phyloP scores from a whole-genome alignment of 2,329 filamentous ascomycete species.

The Hymenoscyphus occultus region DNA sequence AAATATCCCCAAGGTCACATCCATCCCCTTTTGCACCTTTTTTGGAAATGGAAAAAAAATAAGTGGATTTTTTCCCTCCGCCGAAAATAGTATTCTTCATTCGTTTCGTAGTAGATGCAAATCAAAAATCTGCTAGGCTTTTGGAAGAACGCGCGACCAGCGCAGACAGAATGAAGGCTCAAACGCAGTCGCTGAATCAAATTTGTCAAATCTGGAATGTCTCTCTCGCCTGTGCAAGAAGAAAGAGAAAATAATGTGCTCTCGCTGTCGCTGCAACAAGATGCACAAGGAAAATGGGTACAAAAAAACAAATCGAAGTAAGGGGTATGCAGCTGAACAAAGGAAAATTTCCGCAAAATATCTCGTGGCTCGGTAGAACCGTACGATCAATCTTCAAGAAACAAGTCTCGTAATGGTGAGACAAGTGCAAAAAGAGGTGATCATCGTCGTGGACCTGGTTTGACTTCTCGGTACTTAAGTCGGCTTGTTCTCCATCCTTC shows the following conservation, averaged over 20 bases:
- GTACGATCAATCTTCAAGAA: not conserved
- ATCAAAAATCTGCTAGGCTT: not conserved
- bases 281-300: slow-evolving; percentile 3
- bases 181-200: slow-evolving; percentile 3
- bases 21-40: not conserved
- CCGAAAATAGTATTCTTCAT: not conserved
- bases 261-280: slow-evolving; percentile 3
- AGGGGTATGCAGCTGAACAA: slow-evolving; percentile 16
- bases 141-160: slow-evolving; percentile 2
- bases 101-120: not conserved
- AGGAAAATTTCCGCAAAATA: slow-evolving; percentile 10
- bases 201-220: not conserved
- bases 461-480: slow-evolving; percentile 40
- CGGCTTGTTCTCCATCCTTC: slow-evolving; percentile 85
- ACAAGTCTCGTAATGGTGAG: slow-evolving; percentile 4
- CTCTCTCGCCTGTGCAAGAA: not conserved
- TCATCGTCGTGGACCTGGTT: slow-evolving; percentile 29
- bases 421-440: slow-evolving; percentile 13
- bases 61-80: not conserved
- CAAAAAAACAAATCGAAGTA: slow-evolving; percentile 11
- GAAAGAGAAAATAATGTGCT: slow-evolving; percentile 2
- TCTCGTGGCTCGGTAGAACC: slow-evolving; percentile 10
- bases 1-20: not conserved
- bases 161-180: slow-evolving; percentile 1
- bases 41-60: not conserved